Base-by-base conservation (phyloP, 1,284 basidiomycete species). In the Puccinia horiana region DNA sequence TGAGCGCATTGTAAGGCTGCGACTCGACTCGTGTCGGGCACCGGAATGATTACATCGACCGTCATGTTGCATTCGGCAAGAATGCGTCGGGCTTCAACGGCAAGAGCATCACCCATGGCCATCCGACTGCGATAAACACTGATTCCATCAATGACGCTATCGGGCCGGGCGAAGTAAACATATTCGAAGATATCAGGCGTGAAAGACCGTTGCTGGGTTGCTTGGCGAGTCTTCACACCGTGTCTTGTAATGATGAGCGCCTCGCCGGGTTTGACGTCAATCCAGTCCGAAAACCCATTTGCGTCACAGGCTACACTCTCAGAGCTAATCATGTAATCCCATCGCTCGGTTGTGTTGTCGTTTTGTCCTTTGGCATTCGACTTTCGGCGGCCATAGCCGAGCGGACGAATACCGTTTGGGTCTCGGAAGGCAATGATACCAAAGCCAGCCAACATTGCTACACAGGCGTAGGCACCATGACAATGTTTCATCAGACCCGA, bases 141-240 rank as follows among this genome's bases (percentile, higher is more conserved):
- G 87, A 99, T 92, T 56, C 97, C 96, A 87, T 99, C 96, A 83
- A 99, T 90, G 82, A 98, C 97, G 26, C 95, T 97, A 89, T 99
- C 97, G 1, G 96, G 97, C 83, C 97, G 92, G 11, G 97, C 95
- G 88, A 99, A 96, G 89, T 99, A 99, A 84, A 99, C 96, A 86
- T 92, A 98, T 90, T 99, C 97, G 87, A 99, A 99, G 85, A 99
- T 98, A 88, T 99, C 97, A n/a, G 97, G 97, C 0, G 95, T 93
- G 86, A 96, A 96, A 0, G 90, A 90, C 18, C 91, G 90, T 1
- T 92, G 90, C 37, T 90, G 88, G 14, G 90, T 90, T 63, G 94
- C 92, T 85, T 93, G 91, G 35, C 94, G 91, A 73, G 93, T 90
- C 11, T 91, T 90, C 76, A 96, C 90, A 70, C 90, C 89, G 77